Conservation (phyloP, 2,329 filamentous ascomycete species). For the Calonectria pseudoreteaudii region DNA sequence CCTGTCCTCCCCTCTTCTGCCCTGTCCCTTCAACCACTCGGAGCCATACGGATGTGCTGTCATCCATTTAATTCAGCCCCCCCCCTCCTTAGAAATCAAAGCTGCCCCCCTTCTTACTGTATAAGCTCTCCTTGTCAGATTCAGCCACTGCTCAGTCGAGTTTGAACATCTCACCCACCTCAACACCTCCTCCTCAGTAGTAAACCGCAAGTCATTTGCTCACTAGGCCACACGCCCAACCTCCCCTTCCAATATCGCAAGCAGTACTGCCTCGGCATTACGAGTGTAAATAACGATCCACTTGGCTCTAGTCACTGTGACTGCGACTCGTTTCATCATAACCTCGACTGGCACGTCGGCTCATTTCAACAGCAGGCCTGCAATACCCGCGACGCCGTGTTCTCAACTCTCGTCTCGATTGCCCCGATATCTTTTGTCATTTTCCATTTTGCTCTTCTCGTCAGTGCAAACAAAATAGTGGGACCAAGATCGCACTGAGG, state of each 20-base stretch:
- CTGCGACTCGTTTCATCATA: not conserved
- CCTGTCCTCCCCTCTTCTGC: slow-evolving; percentile 16
- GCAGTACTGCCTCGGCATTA: not conserved
- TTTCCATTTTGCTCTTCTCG: not conserved
- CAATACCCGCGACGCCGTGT: not conserved
- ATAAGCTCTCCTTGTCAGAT: not conserved
- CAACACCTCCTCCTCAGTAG: not conserved
- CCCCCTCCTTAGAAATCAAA: slow-evolving; percentile 2
- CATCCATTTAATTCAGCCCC: slow-evolving; percentile 20
- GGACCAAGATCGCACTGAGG: not conserved
- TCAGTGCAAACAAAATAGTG: not conserved
- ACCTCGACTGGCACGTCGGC: too few relatives aligned
- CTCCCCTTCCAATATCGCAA: not conserved
- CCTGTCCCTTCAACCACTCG: slow-evolving; percentile 12
- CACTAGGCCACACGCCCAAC: not conserved
- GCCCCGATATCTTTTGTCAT: not conserved
- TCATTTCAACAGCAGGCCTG: not conserved
- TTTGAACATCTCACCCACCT: not conserved
- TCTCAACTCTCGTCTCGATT: not conserved
- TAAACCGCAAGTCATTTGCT: not conserved
- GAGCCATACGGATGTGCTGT: slow-evolving; percentile 22
- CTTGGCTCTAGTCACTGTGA: not conserved
- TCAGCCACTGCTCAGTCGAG: not conserved
- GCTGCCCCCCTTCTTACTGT: not conserved
- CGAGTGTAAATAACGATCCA: not conserved